A percentile compares a stretch with the other conserved stretches of the same genome.
phyloP scores from a whole-genome alignment of 2,329 filamentous ascomycete genomes.

The Amauroascus verrucosus region DNA sequence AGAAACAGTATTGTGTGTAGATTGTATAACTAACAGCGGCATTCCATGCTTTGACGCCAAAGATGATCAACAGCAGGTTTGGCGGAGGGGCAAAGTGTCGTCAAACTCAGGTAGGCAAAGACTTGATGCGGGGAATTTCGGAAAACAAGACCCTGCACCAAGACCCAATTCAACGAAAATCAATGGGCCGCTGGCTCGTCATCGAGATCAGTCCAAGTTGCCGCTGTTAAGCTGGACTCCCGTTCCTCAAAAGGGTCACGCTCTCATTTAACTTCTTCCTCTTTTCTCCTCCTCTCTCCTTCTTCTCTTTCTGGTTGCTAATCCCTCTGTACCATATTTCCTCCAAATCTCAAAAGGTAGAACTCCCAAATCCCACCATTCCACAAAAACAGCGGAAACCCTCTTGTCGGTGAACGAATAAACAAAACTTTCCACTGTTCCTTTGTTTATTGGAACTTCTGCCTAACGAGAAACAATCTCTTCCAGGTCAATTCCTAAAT shows the following conservation, averaged over 20 bases:
- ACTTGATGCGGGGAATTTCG: slow-evolving; percentile 11
- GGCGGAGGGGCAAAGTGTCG: neutral
- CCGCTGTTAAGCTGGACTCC: slow-evolving; percentile 5
- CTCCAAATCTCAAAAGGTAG: neutral
- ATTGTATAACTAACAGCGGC: no score
- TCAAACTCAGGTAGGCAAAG: slow-evolving; percentile 7
- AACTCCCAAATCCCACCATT: neutral
- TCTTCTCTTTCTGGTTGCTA: neutral
- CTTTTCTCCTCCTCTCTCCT: neutral
- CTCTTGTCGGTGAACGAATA: slow-evolving; percentile 9
- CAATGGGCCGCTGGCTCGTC: neutral
- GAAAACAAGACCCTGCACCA: slow-evolving; percentile 7
- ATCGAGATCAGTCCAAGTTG: neutral
- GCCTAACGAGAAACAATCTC: neutral
- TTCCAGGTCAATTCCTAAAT: slow-evolving; percentile 1
- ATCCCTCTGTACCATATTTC: neutral
- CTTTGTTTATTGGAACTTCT: slow-evolving; percentile 3
- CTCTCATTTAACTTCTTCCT: neutral
- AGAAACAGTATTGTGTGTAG: no score
- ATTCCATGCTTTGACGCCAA: no score
- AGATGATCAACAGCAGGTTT: neutral
- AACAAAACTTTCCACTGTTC: neutral
- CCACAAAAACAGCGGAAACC: neutral
- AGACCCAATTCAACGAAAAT: slow-evolving; percentile 10
- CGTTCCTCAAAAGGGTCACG: neutral